Base-by-base conservation (phyloP, 495 filamentous ascomycete species). In the Hypoxylon trugodes region DNA sequence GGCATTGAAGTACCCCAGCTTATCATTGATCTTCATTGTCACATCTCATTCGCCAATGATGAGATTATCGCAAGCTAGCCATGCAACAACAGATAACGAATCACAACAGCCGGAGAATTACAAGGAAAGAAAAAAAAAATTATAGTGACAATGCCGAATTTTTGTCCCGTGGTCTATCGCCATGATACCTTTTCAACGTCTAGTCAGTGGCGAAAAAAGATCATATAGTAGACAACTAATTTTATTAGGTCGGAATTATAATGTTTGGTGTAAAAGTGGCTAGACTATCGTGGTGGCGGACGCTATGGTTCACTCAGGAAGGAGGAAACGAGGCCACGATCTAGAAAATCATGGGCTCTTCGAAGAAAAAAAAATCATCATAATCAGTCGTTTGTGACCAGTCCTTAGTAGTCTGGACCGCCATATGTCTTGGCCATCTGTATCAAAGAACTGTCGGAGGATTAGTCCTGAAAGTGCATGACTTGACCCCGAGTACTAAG, bases 301-400 rank as follows among this genome's bases (percentile, higher is more conserved):
- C 51, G 21, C 51, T 53, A 58, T 13, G 12, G 19, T 62, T 67
- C 41, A 59, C 58, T 59, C 54, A 19, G 48, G 58, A 59, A 60
- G 41, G 58, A 57, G 52, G 42, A 48, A 28, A 48, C 42, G 51
- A 47, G 18, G n/a, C 49, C 43, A 4, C 51, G 43, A 56, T 36
- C 24, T 43, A 25, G 19, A 45, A 48, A 52, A 40, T 15, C 13
- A 0, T 15, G 6, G 22, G 32, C 43, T 41, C 36, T 54, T 36
- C 35, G 43, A 37, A 10, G 28, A 10, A 30, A 45, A 48, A 21
- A n/a, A 28, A 49, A 36, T n/a, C n/a, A 10, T 6, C 12, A 45
- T 35, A 40, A 54, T 3, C n/a, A 43, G 16, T 41, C 48, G 28
- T 57, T 49, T 49, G 36, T 26, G 13, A 32, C 49, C 16, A 6